Percentiles rank a stretch among this genome's conserved stretches.
Evolutionary conservation across 306 rosid genomes (phyloP).

Genomic region (Neltuma alba): DNA sequence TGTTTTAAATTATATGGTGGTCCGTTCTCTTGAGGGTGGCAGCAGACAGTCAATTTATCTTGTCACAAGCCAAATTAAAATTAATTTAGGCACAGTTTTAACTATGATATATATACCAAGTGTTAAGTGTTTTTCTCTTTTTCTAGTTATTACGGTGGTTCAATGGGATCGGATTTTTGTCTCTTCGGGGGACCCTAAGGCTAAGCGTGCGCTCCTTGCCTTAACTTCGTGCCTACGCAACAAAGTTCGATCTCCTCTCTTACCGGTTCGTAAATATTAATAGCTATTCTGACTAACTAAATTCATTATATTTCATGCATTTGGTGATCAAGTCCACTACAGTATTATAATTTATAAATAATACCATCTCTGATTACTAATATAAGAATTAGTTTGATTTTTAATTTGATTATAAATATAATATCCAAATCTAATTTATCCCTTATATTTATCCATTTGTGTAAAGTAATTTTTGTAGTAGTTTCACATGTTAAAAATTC

Average conservation of each 20-base stretch:
- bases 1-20: background rate
- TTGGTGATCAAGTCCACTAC: too few relatives aligned
- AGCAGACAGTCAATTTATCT: slow-evolving; percentile 22
- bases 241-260: background rate
- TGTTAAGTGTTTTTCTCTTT: background rate
- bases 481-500: too few relatives aligned
- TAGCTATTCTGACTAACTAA: background rate
- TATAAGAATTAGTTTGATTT: too few relatives aligned
- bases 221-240: background rate
- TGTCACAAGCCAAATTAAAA: slow-evolving; percentile 19
- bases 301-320: background rate
- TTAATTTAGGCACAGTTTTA: background rate
- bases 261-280: background rate
- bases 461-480: too few relatives aligned
- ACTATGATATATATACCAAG: background rate
- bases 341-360: too few relatives aligned
- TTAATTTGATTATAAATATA: too few relatives aligned
- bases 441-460: too few relatives aligned
- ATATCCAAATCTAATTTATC: too few relatives aligned
- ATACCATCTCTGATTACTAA: too few relatives aligned
- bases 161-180: background rate
- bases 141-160: background rate
- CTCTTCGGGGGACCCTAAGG: too few relatives aligned
- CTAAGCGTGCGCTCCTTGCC: background rate
- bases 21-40: slow-evolving; percentile 17